Evolutionary conservation across 1,139 yeast species (phyloP).

Genomic region (Meyerozyma athensensis): DNA sequence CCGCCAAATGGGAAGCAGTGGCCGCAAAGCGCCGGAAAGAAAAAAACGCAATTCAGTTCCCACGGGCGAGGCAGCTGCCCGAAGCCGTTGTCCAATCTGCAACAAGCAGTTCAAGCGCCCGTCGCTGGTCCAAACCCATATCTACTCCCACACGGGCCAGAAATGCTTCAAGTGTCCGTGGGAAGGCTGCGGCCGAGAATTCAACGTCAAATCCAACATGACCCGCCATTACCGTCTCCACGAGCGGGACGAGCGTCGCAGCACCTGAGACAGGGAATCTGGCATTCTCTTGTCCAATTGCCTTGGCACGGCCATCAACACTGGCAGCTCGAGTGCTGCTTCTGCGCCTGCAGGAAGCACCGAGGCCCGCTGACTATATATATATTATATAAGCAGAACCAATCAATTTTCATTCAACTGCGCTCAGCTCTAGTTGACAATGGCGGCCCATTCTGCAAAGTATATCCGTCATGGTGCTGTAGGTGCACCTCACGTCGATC

Average conservation of each 20-base stretch:
- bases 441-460: constrained; percentile 42
- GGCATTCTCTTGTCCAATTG: not conserved
- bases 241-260: constrained; percentile 24
- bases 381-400: not conserved
- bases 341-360: too few relatives aligned
- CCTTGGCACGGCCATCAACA: not conserved
- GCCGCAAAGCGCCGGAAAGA: not conserved
- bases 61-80: constrained; percentile 28
- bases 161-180: constrained; percentile 70
- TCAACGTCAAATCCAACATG: constrained; percentile 77
- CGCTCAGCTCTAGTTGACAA: constrained; percentile 5
- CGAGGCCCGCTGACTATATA: not conserved
- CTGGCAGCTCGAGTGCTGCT: too few relatives aligned
- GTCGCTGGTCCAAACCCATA: constrained; percentile 73
- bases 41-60: not conserved
- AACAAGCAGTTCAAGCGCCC: constrained; percentile 77
- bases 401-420: constrained; percentile 1
- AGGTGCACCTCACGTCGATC: constrained; percentile 51
- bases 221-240: constrained; percentile 72
- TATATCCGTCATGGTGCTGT: constrained; percentile 53
- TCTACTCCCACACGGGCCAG: constrained; percentile 83
- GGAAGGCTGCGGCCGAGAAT: constrained; percentile 63
- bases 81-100: constrained; percentile 61
- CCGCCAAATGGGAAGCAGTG: not conserved
- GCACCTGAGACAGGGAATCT: not conserved